These are phyloP conservation scores for Solanum paucissectum DNA, from an alignment of 257 asterid genomes.

Conservation along the genomic window DNA sequence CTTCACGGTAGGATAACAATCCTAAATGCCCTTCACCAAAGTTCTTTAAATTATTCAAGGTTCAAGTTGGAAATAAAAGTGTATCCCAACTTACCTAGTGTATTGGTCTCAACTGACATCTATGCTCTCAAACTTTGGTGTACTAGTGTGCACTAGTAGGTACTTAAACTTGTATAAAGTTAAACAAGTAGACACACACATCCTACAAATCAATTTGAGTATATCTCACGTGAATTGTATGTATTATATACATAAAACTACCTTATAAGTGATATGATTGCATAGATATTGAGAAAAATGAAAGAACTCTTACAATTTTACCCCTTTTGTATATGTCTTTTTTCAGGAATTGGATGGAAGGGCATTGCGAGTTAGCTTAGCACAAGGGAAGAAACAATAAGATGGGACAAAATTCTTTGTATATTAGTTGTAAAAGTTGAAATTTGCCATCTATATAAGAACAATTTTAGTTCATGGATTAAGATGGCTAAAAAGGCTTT, in stretches of 20 bases:
- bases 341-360: slow-evolving; percentile 82
- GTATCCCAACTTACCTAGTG: background rate
- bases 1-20: background rate
- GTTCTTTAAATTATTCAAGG: too few relatives aligned
- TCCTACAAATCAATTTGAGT: too few relatives aligned
- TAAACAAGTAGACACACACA: too few relatives aligned
- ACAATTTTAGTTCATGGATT: background rate
- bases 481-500: background rate
- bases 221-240: too few relatives aligned
- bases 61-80: background rate
- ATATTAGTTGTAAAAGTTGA: background rate
- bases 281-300: background rate
- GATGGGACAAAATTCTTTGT: slow-evolving; percentile 4
- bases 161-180: too few relatives aligned
- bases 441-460: background rate
- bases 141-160: too few relatives aligned
- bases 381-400: slow-evolving; percentile 61
- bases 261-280: background rate
- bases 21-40: background rate
- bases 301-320: background rate
- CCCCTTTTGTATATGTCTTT: background rate
- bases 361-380: slow-evolving; percentile 59
- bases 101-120: too few relatives aligned
- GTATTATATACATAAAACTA: background rate
- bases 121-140: too few relatives aligned